Conservation (phyloP, 495 filamentous ascomycete genomes). For the Talaromyces adpressus region DNA sequence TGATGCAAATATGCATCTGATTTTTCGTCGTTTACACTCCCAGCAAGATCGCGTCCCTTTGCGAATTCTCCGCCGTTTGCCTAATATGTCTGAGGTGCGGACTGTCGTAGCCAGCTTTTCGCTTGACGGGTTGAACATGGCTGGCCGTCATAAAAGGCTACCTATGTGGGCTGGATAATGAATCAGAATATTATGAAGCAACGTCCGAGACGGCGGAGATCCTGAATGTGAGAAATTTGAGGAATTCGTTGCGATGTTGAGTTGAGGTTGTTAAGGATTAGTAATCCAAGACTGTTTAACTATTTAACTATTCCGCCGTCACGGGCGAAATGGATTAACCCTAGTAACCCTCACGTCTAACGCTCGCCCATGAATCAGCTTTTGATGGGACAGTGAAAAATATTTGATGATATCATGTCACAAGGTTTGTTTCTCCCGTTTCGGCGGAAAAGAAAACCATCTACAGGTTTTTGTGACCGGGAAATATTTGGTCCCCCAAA, state of each 20-base stretch:
- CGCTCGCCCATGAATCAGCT: not conserved
- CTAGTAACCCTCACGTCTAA: conserved; percentile 2
- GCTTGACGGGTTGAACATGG: not conserved
- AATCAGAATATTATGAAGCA: not conserved
- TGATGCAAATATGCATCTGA: conserved; percentile 33
- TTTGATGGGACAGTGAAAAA: not conserved
- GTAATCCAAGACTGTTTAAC: conserved; percentile 28
- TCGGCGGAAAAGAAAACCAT: not conserved
- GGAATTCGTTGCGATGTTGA: conserved; percentile 12
- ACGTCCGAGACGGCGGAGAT: not conserved
- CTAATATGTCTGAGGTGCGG: not conserved
- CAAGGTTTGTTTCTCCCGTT: not conserved
- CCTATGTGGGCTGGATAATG: not conserved
- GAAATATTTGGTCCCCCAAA: not conserved
- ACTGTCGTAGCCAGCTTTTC: not conserved
- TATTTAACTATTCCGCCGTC: conserved; percentile 41
- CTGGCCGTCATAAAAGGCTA: not conserved
- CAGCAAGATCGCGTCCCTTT: conserved; percentile 47
- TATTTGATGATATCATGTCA: not conserved
- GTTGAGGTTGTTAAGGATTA: conserved; percentile 18
- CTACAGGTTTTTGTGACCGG: not conserved
- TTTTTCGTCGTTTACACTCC: conserved; percentile 46
- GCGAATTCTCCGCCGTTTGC: conserved; percentile 25
- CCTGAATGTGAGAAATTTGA: not conserved
- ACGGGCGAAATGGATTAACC: conserved; percentile 18